Base-by-base conservation (phyloP, 768 basidiomycete genomes). In the Lentinula edodes region DNA sequence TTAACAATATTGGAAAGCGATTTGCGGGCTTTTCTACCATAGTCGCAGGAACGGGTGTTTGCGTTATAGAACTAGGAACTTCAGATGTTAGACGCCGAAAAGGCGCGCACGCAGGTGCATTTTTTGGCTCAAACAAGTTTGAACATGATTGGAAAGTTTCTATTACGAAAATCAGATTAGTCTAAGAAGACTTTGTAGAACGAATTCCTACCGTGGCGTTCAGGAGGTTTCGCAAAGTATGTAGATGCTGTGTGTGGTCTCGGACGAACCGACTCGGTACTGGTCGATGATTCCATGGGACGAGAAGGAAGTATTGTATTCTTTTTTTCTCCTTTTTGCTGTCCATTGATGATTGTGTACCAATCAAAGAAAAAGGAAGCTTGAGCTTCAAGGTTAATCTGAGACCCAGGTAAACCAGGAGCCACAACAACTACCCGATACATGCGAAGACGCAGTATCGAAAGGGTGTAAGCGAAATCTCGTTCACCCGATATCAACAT, bases 401-500 rank as follows among this genome's bases (percentile, higher is more conserved):
- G 78, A 3, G 74, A 69, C 7, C 69, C 71, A 15, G 73, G 70
- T 36, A 63, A 6, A 5, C 62, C 42, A 36, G 74, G 77, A 15
- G 77, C 76, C 46, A 88, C 70, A 20, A 87, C 63, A 52, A 87
- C 72, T 38, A 88, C 78, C 15, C 73, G 71, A 68, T 84, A 85
- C 50, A 74, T 72, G 61, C 85, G 79, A 56, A 83, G 75, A 36
- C 83, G 79, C 52, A 89, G 72, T 39, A 76, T 74, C 1, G 87
- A 82, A 45, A 87, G 70, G 16, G 83, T 82, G 66, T 87, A 89
- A 10, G 82, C 81, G 64, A 87, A 83, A 68, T 89, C 87, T 46
- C 85, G 78, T 70, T 90, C 86, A 15, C 82, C 85, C 0, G 87
- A 80, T 65, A 90, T 84, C 41, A 90, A 74, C 45, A 88, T 71